A percentile compares a stretch with the other conserved stretches of the same genome.
Conservation (phyloP, 129 eudicot genomes). For the Apium graveolens region DNA sequence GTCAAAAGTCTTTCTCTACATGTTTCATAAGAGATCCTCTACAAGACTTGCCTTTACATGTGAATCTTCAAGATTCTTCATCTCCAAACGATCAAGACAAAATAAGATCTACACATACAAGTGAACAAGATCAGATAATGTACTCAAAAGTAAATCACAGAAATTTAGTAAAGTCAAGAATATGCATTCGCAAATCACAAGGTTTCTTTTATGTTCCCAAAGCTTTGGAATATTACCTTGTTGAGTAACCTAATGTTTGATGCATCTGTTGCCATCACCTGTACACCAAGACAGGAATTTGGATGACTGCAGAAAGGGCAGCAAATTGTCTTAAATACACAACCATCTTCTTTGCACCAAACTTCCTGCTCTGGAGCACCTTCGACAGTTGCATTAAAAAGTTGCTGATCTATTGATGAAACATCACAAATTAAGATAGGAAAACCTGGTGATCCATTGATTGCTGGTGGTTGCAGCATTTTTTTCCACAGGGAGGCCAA, state of each 20-base stretch:
- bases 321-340: conserved; percentile 60
- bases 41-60: conserved; percentile 33
- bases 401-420: conserved; percentile 43
- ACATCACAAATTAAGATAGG: conserved; percentile 42
- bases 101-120: conserved; percentile 47
- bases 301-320: conserved; percentile 65
- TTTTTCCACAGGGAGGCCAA: conserved; percentile 45
- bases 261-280: conserved; percentile 80
- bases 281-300: conserved; percentile 65
- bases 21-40: not conserved
- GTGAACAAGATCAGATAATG: not conserved
- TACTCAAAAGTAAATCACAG: not conserved
- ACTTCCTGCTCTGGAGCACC: conserved; percentile 50
- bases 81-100: conserved; percentile 48
- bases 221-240: conserved; percentile 38
- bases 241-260: conserved; percentile 49
- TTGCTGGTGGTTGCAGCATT: conserved; percentile 21
- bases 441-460: conserved; percentile 21
- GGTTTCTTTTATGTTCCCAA: not conserved
- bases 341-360: conserved; percentile 95
- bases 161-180: not conserved
- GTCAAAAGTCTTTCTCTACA: not conserved
- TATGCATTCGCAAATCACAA: not conserved
- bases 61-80: conserved; percentile 29
- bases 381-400: conserved; percentile 29